Percentiles rank a stretch among this genome's conserved stretches.
phyloP scores from a whole-genome alignment of 768 basidiomycete species.

The Thelephora aurantiotincta region DNA sequence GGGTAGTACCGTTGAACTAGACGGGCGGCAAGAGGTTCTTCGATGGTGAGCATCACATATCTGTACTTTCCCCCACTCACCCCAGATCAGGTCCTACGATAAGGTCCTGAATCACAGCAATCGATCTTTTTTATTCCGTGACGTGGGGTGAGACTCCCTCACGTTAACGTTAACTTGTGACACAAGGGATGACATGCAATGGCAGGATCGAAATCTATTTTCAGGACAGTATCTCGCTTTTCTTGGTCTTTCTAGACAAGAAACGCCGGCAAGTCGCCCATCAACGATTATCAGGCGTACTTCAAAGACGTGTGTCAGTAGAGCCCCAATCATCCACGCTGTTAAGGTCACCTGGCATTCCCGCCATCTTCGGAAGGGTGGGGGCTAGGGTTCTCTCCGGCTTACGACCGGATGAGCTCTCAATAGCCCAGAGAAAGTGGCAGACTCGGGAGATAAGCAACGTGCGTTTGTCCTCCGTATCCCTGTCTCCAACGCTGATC shows the following conservation, averaged over 20 bases:
- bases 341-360: constrained; percentile 29
- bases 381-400: constrained; percentile 29
- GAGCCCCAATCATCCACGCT: constrained; percentile 31
- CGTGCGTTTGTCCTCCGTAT: constrained; percentile 25
- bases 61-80: constrained; percentile 1
- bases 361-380: constrained; percentile 30
- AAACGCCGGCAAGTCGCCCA: constrained; percentile 47
- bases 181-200: background rate
- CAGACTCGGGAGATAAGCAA: constrained; percentile 86
- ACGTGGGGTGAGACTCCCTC: constrained; percentile 59
- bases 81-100: constrained; percentile 47
- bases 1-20: constrained; percentile 69
- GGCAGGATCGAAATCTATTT: constrained; percentile 81
- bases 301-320: constrained; percentile 18
- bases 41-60: constrained; percentile 43
- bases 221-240: constrained; percentile 77
- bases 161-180: background rate
- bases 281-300: constrained; percentile 33
- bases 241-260: constrained; percentile 70
- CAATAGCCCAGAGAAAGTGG: constrained; percentile 71
- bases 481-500: background rate
- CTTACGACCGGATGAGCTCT: constrained; percentile 44
- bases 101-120: constrained; percentile 70
- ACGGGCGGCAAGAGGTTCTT: constrained; percentile 67
- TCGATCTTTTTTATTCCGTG: constrained; percentile 78